Evolutionary conservation across 2,329 filamentous ascomycete genomes (phyloP).

Genomic region (Ophiocordyceps camponoti-saundersi): DNA sequence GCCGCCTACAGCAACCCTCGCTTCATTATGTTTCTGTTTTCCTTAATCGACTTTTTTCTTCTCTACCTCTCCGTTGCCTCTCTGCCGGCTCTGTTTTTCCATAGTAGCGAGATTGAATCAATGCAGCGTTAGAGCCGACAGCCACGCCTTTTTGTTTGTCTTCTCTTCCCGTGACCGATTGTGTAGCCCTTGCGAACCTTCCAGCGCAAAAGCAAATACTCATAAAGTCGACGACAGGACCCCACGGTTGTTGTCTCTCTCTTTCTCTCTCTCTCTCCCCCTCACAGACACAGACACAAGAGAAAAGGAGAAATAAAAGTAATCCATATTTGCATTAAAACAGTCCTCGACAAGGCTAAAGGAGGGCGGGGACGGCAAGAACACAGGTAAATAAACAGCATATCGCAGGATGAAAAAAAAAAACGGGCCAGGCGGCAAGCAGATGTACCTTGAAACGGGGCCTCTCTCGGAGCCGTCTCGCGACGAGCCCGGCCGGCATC

Average conservation of each 20-base stretch:
- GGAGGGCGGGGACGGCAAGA: slow-evolving; percentile 5
- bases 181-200: neutral
- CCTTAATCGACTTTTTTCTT: neutral
- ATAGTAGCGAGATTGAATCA: neutral
- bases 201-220: neutral
- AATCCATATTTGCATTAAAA: slow-evolving; percentile 48
- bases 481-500: neutral
- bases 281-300: neutral
- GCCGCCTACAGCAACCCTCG: neutral
- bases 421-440: slow-evolving; percentile 10
- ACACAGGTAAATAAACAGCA: slow-evolving; percentile 10
- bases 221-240: neutral
- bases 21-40: neutral
- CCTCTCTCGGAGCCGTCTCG: neutral
- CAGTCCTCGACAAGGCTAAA: slow-evolving; percentile 36
- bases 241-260: too few species aligned
- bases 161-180: neutral
- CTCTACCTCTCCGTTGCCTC: neutral
- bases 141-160: neutral
- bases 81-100: neutral
- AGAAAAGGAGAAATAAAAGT: slow-evolving; percentile 12
- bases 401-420: slow-evolving; percentile 2
- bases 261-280: too few species aligned
- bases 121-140: neutral
- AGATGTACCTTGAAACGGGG: slow-evolving; percentile 6